A percentile compares a stretch with the other conserved stretches of the same genome.
These are phyloP conservation scores for Takakia lepidozioides DNA, from an alignment of 225 moss, liverwort and hornwort species.

Conservation along the genomic window DNA sequence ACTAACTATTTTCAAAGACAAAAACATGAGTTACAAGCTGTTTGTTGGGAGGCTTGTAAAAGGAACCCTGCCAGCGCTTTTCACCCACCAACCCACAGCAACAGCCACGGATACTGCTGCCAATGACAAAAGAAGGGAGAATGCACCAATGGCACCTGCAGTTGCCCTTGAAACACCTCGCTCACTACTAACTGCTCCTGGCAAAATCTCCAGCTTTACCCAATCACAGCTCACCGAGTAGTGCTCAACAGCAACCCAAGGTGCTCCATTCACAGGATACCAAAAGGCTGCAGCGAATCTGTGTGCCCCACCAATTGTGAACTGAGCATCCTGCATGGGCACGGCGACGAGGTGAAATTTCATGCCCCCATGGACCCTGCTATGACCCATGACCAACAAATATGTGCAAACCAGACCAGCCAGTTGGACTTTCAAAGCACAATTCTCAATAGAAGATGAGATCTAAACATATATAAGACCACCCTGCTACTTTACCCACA, in stretches of 20 bases:
- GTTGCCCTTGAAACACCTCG: conserved; percentile 11
- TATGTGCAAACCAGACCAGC: too few species aligned
- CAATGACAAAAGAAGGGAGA: conserved; percentile 33
- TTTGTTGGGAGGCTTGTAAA: too few species aligned
- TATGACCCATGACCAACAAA: too few species aligned
- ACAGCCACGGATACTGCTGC: conserved; percentile 39
- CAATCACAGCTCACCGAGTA: conserved; percentile 95
- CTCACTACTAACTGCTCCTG: conserved; percentile 20
- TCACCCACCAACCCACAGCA: conserved; percentile 48
- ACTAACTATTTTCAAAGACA: too few species aligned
- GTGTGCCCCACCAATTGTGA: conserved; percentile 60
- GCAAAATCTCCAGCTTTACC: conserved; percentile 60
- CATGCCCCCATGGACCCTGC: too few species aligned
- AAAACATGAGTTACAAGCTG: too few species aligned
- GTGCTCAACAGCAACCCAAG: conserved; percentile 53
- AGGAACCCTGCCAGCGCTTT: conserved; percentile 21
- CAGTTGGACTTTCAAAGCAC: background rate
- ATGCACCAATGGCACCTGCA: conserved; percentile 12
- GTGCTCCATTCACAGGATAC: conserved; percentile 48
- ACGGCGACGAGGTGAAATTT: background rate
- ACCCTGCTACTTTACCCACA: too few species aligned
- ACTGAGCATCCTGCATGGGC: conserved; percentile 74
- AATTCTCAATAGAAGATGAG: conserved; percentile 2
- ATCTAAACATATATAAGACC: too few species aligned
- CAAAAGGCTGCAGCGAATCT: conserved; percentile 73